Evolutionary conservation across 1,284 basidiomycete genomes (phyloP).

Genomic region (Wallemia ichthyophaga): DNA sequence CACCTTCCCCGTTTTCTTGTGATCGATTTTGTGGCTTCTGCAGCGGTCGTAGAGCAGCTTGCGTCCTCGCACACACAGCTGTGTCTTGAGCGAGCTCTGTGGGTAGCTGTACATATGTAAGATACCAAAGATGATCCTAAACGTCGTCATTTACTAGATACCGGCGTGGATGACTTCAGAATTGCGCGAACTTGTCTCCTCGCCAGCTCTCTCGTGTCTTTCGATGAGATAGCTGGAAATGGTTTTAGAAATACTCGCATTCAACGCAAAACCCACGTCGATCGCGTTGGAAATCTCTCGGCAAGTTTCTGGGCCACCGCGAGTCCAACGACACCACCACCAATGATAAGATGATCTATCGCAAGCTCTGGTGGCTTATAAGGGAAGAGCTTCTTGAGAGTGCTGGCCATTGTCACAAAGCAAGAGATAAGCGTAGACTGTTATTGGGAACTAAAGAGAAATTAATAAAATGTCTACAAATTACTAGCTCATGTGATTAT

Average conservation of each 20-base stretch:
- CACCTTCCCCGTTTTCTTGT: conserved; percentile 46
- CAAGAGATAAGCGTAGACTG: too few relatives aligned
- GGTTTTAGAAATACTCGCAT: background rate
- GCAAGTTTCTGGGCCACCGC: conserved; percentile 51
- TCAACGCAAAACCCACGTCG: conserved; percentile 22
- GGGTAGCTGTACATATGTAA: conserved; percentile 34
- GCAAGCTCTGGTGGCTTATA: conserved; percentile 31
- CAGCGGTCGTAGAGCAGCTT: conserved; percentile 58
- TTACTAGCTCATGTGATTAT: background rate
- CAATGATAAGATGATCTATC: conserved; percentile 77
- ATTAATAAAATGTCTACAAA: background rate
- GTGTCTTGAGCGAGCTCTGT: conserved; percentile 50
- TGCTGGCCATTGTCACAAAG: background rate
- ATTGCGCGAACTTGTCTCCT: conserved; percentile 71
- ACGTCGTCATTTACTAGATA: conserved; percentile 12
- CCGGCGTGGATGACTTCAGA: conserved; percentile 89
- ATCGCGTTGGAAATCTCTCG: conserved; percentile 32
- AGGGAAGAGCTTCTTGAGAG: background rate
- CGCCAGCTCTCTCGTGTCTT: conserved; percentile 35
- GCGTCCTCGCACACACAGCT: conserved; percentile 58
- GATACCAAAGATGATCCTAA: background rate
- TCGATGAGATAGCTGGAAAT: conserved; percentile 33
- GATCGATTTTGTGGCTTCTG: conserved; percentile 29
- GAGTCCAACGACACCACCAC: conserved; percentile 71
- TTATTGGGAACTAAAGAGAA: background rate